phyloP scores from a whole-genome alignment of 306 rosid genomes.

The Mucuna pruriens region DNA sequence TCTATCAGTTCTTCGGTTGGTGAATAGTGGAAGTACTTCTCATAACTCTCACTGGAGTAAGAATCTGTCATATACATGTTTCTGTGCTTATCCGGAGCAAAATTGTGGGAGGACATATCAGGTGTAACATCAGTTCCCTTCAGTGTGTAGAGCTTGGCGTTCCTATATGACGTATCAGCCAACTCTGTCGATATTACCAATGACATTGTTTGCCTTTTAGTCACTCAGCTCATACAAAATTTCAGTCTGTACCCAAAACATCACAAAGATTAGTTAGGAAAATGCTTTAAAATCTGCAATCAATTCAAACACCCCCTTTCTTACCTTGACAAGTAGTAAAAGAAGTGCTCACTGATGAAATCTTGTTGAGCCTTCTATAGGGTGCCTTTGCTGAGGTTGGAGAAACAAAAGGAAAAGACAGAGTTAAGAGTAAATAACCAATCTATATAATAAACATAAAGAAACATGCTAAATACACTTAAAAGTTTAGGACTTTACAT shows the following conservation, averaged over 20 bases:
- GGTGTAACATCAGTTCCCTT: conserved; percentile 68
- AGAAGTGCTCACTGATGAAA: conserved; percentile 30
- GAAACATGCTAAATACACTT: neutral
- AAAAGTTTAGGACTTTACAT: conserved; percentile 4
- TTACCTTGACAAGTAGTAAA: conserved; percentile 24
- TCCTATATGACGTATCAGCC: conserved; percentile 62
- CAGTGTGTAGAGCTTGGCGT: conserved; percentile 65
- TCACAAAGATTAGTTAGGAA: conserved; percentile 36
- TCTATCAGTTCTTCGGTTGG: conserved; percentile 65
- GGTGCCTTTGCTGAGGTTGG: conserved; percentile 31
- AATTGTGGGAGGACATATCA: conserved; percentile 56
- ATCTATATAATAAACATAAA: neutral
- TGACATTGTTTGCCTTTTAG: conserved; percentile 58
- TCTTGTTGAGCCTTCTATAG: conserved; percentile 9
- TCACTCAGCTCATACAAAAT: conserved; percentile 40
- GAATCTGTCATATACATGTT: conserved; percentile 59
- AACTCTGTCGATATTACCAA: conserved; percentile 70
- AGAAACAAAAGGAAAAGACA: conserved; percentile 20
- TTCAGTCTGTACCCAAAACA: conserved; percentile 45
- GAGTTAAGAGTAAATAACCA: neutral
- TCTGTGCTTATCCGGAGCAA: conserved; percentile 63
- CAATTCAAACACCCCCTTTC: neutral
- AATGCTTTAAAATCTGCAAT: conserved; percentile 11
- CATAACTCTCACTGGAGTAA: conserved; percentile 70
- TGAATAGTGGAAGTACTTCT: conserved; percentile 79